phyloP scores from a whole-genome alignment of 1,139 yeast species.

The Taphrina deformans region DNA sequence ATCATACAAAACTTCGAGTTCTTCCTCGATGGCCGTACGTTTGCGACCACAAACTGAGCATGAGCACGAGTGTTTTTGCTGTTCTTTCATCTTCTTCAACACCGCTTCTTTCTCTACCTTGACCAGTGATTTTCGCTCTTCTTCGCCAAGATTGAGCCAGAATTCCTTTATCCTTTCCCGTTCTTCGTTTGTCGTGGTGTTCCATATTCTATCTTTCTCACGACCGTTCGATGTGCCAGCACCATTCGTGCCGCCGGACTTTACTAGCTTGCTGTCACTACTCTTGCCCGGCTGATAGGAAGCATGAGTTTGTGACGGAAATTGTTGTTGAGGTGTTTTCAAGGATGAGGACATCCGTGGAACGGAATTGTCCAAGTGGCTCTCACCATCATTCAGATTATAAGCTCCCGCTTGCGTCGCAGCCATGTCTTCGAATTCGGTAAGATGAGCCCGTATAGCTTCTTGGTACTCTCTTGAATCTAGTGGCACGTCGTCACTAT shows the following conservation, averaged over 20 bases:
- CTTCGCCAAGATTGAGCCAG: conserved; percentile 68
- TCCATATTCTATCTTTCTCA: conserved; percentile 56
- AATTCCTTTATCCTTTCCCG: conserved; percentile 60
- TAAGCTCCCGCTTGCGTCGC: background rate
- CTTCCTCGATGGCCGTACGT: conserved; percentile 68
- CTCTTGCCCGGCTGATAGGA: background rate
- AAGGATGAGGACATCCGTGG: background rate
- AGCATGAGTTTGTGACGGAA: background rate
- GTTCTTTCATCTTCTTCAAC: conserved; percentile 61
- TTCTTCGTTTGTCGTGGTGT: conserved; percentile 59
- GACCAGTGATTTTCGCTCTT: conserved; percentile 63
- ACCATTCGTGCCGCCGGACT: conserved; percentile 48
- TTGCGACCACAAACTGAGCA: conserved; percentile 82
- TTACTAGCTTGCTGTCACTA: conserved; percentile 46
- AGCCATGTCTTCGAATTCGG: conserved; percentile 24
- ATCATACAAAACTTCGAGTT: conserved; percentile 71
- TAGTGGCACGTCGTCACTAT: conserved; percentile 13
- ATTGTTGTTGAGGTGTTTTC: background rate
- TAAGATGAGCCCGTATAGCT: conserved; percentile 29
- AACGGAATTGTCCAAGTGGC: background rate
- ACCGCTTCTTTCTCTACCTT: conserved; percentile 71
- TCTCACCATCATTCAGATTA: background rate
- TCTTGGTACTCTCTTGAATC: conserved; percentile 25
- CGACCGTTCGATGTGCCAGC: conserved; percentile 37
- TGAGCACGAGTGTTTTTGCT: conserved; percentile 59